Evolutionary conservation across 805 yeast species (phyloP).

Genomic region (Nakazawaea siamensis): DNA sequence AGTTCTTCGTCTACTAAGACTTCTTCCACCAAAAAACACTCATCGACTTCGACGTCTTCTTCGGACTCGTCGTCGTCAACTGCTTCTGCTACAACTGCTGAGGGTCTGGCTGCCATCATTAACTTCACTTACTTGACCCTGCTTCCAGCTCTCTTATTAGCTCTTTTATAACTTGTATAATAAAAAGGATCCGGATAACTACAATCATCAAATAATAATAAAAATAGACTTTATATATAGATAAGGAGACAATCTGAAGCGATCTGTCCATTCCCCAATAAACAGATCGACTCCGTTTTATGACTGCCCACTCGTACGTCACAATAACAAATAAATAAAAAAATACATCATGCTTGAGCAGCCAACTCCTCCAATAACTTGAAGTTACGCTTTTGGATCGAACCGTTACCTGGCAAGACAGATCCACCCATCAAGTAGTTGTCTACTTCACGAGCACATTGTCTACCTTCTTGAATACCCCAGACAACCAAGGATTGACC

Average conservation of each 20-base stretch:
- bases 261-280: too few relatives aligned
- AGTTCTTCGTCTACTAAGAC: background rate
- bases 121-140: too few relatives aligned
- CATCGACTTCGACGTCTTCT: background rate
- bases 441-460: conserved; percentile 94
- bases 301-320: too few relatives aligned
- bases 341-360: conserved; percentile 34
- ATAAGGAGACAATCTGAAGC: background rate
- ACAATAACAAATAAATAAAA: too few relatives aligned
- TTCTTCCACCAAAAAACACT: background rate
- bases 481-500: conserved; percentile 97
- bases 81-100: background rate
- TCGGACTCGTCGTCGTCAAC: background rate
- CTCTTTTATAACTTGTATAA: too few relatives aligned
- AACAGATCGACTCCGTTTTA: too few relatives aligned
- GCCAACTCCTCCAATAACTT: conserved; percentile 72
- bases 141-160: too few relatives aligned
- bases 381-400: conserved; percentile 80
- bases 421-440: conserved; percentile 67
- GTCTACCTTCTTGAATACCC: conserved; percentile 99
- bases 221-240: too few relatives aligned
- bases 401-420: conserved; percentile 88
- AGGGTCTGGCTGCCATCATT: too few relatives aligned
- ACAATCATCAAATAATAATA: too few relatives aligned
- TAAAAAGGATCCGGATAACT: too few relatives aligned